phyloP scores from a whole-genome alignment of 371 early-diverging fungal species.

The Cokeromyces recurvatus region DNA sequence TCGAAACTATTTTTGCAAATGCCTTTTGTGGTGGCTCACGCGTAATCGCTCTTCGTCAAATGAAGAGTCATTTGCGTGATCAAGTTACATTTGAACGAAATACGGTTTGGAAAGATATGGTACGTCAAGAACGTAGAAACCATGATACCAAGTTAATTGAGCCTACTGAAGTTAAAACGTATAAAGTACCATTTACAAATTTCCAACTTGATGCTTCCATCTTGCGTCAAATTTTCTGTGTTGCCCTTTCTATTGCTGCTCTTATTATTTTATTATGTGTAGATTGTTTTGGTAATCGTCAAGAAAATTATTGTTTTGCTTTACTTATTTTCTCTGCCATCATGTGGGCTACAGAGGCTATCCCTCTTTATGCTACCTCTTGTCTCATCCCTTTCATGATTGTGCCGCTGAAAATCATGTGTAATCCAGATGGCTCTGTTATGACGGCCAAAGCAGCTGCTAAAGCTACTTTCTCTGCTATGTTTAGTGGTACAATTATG shows the following conservation, averaged over 20 bases:
- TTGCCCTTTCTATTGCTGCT: conserved; percentile 45
- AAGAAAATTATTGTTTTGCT: conserved; percentile 66
- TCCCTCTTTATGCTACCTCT: conserved; percentile 85
- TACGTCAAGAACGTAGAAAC: conserved; percentile 64
- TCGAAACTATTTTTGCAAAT: conserved; percentile 63
- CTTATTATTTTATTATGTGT: conserved; percentile 56
- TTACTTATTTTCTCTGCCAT: conserved; percentile 59
- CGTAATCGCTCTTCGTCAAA: conserved; percentile 55
- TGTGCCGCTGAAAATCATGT: conserved; percentile 68
- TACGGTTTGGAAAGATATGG: conserved; percentile 82
- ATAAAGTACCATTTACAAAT: conserved; percentile 36
- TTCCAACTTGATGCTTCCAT: conserved; percentile 17
- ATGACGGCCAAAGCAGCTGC: conserved; percentile 74
- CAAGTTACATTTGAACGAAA: conserved; percentile 76
- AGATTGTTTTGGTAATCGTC: conserved; percentile 52
- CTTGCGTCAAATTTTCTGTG: conserved; percentile 21
- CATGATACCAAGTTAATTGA: conserved; percentile 46
- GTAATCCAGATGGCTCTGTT: conserved; percentile 40
- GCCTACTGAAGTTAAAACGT: conserved; percentile 35
- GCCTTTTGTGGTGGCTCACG: conserved; percentile 52
- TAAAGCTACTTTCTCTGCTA: conserved; percentile 78
- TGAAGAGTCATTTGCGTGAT: conserved; percentile 66
- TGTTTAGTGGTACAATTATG: conserved; percentile 96
- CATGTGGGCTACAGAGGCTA: conserved; percentile 73
- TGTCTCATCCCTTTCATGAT: conserved; percentile 74